Evolutionary conservation across 352 stramenopile species (phyloP), one percentile per base, ranked within the genome.

Genomic region (Phytopythium ostracodes): DNA sequence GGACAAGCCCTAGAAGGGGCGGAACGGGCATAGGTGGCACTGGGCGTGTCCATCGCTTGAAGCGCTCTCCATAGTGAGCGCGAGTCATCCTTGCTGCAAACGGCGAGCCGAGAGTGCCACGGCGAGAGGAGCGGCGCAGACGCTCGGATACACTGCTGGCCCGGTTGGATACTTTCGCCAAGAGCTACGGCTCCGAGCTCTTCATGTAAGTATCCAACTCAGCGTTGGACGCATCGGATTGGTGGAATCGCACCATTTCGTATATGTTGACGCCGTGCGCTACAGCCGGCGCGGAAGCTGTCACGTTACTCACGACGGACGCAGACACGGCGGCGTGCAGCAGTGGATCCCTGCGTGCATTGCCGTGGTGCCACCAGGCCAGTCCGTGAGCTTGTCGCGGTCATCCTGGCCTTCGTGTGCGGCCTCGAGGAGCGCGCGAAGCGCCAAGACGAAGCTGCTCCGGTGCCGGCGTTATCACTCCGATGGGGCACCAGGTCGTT

Each of bases 281-380:
- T 7, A 35, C 18, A 46, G 35, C 52, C 35, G 29, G 51, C 10
- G 11, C 9, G 52, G 52, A 57, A 57, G 52, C 52, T 59, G 53
- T 49, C 53, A 36, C 36, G 35, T 59, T 59, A 46, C 31, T 59
- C 35, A 59, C 53, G 53, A 33, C 22, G 22, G 46, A 36, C 47
- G 47, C 15, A 54, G 47, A 54, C 47, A n/a, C 25, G 47, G 15
- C 47, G 25, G 20, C 8, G 43, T 50, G n/a, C 43, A 50, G n/a
- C 43, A 29, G n/a, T 25, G 25, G 46, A 12, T 47, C 42, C 18
- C 4, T 24, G 18, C 33, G 31, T 38, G 7, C 33, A 38, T n/a
- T n/a, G n/a, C n/a, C n/a, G n/a, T n/a, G n/a, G n/a, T n/a, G n/a
- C n/a, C n/a, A n/a, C n/a, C n/a, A n/a, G n/a, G n/a, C n/a, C n/a